Evolutionary conservation across 2,329 filamentous ascomycete species (phyloP).

Genomic region (Paracoccidioides brasiliensis): DNA sequence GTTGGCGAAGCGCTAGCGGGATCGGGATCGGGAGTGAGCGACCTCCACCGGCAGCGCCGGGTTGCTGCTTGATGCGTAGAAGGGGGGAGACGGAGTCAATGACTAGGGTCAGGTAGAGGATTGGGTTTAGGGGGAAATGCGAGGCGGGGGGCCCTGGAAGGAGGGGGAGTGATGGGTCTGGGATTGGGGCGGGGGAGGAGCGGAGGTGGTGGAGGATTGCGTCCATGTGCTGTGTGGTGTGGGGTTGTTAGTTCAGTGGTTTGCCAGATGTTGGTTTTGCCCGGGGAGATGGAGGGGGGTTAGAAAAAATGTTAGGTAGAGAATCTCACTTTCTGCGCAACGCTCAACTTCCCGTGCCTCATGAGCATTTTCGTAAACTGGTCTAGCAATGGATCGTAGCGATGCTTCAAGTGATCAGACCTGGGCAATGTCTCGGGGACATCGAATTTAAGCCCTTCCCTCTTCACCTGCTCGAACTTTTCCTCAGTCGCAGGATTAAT

Average conservation of each 20-base stretch:
- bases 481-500: conserved; percentile 20
- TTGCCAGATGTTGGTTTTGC: neutral
- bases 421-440: conserved; percentile 55
- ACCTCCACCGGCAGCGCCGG: conserved; percentile 76
- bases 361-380: conserved; percentile 88
- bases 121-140: conserved; percentile 76
- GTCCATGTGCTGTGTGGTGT: conserved; percentile 64
- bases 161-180: conserved; percentile 49
- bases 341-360: conserved; percentile 77
- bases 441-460: conserved; percentile 62
- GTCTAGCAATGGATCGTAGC: conserved; percentile 72
- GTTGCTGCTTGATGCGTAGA: conserved; percentile 61
- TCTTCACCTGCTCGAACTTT: conserved; percentile 22
- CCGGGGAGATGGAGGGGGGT: too few relatives aligned
- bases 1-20: conserved; percentile 60
- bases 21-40: conserved; percentile 67
- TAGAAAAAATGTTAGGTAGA: neutral
- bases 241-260: neutral
- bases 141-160: conserved; percentile 60
- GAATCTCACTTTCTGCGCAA: conserved; percentile 63
- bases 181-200: conserved; percentile 64
- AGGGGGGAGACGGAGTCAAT: conserved; percentile 89
- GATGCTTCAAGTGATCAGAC: conserved; percentile 54
- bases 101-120: conserved; percentile 77
- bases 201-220: conserved; percentile 71